Evolutionary conservation across 2,329 filamentous ascomycete species (phyloP), one percentile per base, ranked within the genome.

Genomic region (Colletotrichum filicis): DNA sequence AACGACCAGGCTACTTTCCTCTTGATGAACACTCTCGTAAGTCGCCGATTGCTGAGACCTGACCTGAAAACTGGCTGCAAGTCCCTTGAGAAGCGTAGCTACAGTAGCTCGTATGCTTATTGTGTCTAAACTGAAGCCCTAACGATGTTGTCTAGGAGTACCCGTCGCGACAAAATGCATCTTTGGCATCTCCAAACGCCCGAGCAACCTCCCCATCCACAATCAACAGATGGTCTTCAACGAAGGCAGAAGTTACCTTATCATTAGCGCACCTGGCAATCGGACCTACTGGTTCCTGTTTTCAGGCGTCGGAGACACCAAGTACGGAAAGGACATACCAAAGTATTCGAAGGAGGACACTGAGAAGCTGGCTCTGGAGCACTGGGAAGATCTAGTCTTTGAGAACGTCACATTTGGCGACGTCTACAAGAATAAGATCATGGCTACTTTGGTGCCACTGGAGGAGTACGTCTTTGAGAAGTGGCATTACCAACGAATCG

Each of bases 221-320:
- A 53, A 53, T 5, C 56, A 72, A 22, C 64, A 72, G 3, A 49
- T 58, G 46, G 35, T 63, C 3, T 32, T 62, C 37, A 78, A 77
- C 61, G 65, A 76, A 5, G 77, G 75, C 3, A 58, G 65, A 3
- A 78, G 78, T 0, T 76, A 78, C n/a, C 74, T 83, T 1, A 71
- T 83, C 7, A 75, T 80, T 11, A 78, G 78, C 3, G 81, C 80
- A 0, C 80, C 81, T 0, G 76, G 77, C 2, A 75, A 78, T 16
- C 74, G 79, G 1, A 69, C 81, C 0, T 85, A 82, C 75, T 83
- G 81, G 80, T 84, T 84, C 69, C 67, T 82, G 16, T 82, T 82
- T 46, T 78, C 78, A 60, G 71, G 81, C 1, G 75, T 78, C 1
- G 75, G 81, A 42, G 68, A 76, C 4, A 79, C 77, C 22, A 78